These are phyloP conservation scores for Arabis alpina DNA, from an alignment of 345 rosid species.

Conservation along the genomic window DNA sequence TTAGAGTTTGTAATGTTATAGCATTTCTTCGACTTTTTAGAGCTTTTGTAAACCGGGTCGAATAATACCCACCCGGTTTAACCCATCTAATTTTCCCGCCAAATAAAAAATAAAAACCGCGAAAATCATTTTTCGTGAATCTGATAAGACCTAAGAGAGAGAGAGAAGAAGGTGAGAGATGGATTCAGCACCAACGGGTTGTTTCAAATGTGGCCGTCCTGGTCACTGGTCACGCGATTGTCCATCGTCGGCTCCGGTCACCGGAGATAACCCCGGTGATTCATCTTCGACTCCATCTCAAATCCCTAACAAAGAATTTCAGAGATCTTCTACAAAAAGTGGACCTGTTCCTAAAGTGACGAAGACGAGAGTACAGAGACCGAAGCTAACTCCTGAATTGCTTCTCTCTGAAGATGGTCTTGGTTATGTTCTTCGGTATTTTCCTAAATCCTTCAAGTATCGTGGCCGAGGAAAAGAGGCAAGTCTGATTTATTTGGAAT, in stretches of 20 bases:
- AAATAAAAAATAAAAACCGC: conserved; percentile 21
- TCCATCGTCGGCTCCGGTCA: conserved; percentile 48
- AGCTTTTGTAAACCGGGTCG: conserved; percentile 17
- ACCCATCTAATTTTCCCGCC: conserved; percentile 38
- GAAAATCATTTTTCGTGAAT: conserved; percentile 13
- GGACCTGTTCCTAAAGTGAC: conserved; percentile 23
- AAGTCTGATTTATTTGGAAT: conserved; percentile 10
- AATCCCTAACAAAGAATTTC: conserved; percentile 28
- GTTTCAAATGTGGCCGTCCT: conserved; percentile 96
- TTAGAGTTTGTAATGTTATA: too few species aligned
- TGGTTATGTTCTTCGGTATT: conserved; percentile 83
- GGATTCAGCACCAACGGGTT: conserved; percentile 83
- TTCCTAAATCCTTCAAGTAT: conserved; percentile 78
- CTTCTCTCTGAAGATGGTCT: conserved; percentile 85
- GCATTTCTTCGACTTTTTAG: too few species aligned
- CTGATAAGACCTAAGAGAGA: conserved; percentile 32
- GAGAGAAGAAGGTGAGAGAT: conserved; percentile 36
- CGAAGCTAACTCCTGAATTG: conserved; percentile 82
- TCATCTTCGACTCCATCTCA: conserved; percentile 28
- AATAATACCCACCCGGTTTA: conserved; percentile 9
- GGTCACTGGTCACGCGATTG: conserved; percentile 99
- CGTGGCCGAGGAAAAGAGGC: conserved; percentile 93
- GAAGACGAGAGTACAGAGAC: conserved; percentile 50
- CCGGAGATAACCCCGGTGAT: conserved; percentile 5
- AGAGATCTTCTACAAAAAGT: conserved; percentile 29